Evolutionary conservation across 2,329 filamentous ascomycete species (phyloP).

Genomic region (Colletotrichum theobromicola): DNA sequence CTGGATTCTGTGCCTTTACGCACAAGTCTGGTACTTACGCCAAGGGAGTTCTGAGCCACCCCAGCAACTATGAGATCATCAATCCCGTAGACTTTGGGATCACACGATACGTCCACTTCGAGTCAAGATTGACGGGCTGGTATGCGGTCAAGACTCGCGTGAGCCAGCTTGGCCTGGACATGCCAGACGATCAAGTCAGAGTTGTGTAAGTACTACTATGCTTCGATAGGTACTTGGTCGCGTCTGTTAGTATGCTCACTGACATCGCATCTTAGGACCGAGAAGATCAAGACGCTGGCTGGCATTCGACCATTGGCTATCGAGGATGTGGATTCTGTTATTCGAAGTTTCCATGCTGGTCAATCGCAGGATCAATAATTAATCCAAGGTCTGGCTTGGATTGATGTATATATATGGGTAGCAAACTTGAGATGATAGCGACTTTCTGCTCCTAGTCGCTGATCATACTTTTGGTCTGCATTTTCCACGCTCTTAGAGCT

Average conservation of each 20-base stretch:
- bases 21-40: slow-evolving; percentile 86
- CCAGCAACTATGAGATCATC: slow-evolving; percentile 80
- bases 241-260: not conserved
- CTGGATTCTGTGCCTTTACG: slow-evolving; percentile 67
- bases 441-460: no score
- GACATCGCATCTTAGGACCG: slow-evolving; percentile 48
- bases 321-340: slow-evolving; percentile 90
- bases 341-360: slow-evolving; percentile 71
- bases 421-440: fast-evolving
- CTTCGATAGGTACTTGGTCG: fast-evolving
- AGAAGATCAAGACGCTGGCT: slow-evolving; percentile 90
- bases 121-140: slow-evolving; percentile 85
- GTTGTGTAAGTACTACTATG: slow-evolving; percentile 35
- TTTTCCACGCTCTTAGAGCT: not conserved
- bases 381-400: not conserved
- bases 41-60: slow-evolving; percentile 82
- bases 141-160: slow-evolving; percentile 93
- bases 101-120: slow-evolving; percentile 85
- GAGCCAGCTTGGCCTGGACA: slow-evolving; percentile 78
- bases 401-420: not conserved
- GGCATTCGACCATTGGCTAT: slow-evolving; percentile 85
- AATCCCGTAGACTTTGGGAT: slow-evolving; percentile 87
- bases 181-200: slow-evolving; percentile 81
- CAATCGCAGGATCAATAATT: not conserved
- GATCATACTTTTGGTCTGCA: no score